Evolutionary conservation across 257 asterid species (phyloP), one percentile per base, ranked within the genome.

Genomic region (Ligustrum vulgare): DNA sequence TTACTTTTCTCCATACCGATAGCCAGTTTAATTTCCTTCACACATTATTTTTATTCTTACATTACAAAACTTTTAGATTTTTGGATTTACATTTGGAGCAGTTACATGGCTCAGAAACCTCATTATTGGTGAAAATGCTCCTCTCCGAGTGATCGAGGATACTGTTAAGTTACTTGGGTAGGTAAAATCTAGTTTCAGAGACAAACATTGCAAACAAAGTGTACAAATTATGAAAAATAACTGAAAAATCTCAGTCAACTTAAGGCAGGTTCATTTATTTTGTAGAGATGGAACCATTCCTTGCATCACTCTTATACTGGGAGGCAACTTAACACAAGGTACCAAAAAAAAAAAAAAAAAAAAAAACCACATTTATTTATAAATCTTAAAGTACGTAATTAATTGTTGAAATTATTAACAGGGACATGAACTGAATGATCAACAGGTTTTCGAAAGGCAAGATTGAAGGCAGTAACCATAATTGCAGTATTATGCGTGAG

Each of bases 311-410:
- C 91, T 94, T 41, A 91, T 91, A 83, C 92, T 94, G 6, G 98
- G 98, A 16, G 98, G 97, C 78, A 94, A 91, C 82, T 89, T 94
- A 49, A 89, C 86, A 45, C 90, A 89, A 88, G 98, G 98, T 91
- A 85, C 45, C 28, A 39, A 31, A 20, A 13, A 89, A 20, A 13
- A 89, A 34, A 15, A 10, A 31, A 1, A 23, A 23, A 51, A n/a
- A n/a, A n/a, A n/a, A n/a, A n/a, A n/a, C n/a, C n/a, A n/a, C n/a
- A n/a, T n/a, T n/a, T 9, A 51, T 51, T 18, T 18, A 10, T 23
- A 51, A 51, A 51, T 18, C n/a, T 8, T 72, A 31, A 32, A 93
- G 36, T n/a, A n/a, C n/a, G n/a, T 13, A 18, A 35, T n/a, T 32
- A 47, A 25, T 16, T 8, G 7, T 18, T 33, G 64, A 13, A 16